Evolutionary conservation across 148 eudicot genomes (phyloP).

Genomic region (Camellia granthamiana): DNA sequence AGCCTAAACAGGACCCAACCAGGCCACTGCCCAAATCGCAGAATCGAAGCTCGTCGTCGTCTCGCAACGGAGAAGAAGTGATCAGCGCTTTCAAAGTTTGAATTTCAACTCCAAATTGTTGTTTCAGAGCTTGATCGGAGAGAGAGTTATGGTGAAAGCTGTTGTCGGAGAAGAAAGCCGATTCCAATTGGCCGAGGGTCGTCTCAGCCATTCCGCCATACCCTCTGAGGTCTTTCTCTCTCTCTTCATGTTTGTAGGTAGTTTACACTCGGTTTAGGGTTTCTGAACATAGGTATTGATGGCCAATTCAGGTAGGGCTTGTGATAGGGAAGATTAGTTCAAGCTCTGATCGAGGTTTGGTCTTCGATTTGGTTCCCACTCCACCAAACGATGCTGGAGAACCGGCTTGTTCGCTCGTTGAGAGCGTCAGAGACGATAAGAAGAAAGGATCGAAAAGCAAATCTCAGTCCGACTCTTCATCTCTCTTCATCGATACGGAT

Average conservation of each 20-base stretch:
- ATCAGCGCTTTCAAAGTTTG: not conserved
- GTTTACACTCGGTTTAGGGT: not conserved
- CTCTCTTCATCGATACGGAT: slow-evolving; percentile 57
- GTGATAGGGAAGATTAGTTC: slow-evolving; percentile 72
- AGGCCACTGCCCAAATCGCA: no score
- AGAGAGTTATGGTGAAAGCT: slow-evolving; percentile 63
- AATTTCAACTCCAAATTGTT: not conserved
- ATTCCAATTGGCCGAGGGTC: slow-evolving; percentile 60
- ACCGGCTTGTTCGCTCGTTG: slow-evolving; percentile 61
- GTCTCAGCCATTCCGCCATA: slow-evolving; percentile 49
- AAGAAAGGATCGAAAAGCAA: slow-evolving; percentile 62
- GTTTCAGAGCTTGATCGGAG: not conserved
- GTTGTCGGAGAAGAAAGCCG: slow-evolving; percentile 85
- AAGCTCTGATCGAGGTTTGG: slow-evolving; percentile 64
- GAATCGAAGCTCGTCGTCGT: no score
- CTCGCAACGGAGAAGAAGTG: no score
- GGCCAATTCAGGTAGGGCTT: slow-evolving; percentile 59
- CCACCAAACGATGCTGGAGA: slow-evolving; percentile 79
- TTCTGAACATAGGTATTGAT: slow-evolving; percentile 7
- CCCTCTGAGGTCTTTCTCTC: slow-evolving; percentile 45
- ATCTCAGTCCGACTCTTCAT: slow-evolving; percentile 45
- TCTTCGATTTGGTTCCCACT: slow-evolving; percentile 74
- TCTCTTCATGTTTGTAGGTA: not conserved
- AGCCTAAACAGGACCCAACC: no score
- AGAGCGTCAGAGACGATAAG: slow-evolving; percentile 29